Base-by-base conservation (phyloP, 2,329 filamentous ascomycete species). In the Thermothelomyces thermophilus region DNA sequence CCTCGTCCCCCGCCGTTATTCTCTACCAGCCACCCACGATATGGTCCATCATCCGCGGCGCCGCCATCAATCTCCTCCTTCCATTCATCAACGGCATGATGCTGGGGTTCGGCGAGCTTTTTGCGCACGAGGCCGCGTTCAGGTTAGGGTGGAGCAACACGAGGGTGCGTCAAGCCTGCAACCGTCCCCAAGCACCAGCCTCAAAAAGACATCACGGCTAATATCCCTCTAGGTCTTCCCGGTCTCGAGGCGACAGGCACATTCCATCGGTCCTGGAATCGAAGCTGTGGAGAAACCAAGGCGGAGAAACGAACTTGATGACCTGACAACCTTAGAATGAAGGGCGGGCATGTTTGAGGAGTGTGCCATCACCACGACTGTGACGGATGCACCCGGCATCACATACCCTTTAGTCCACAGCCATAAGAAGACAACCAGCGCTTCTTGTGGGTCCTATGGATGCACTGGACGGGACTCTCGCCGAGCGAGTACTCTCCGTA, bases 61-160 rank as follows among this genome's bases (percentile, higher is more conserved):
- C 90, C 14, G 90, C 90, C 5, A 98, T 98, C 70, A 98, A 98
- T 67, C 74, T 98, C n/a, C 63, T 98, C 1, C 71, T 98, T 17
- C 93, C 93, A 0, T 98, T 98, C 63, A 82, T 98, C 64, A 98
- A 98, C 70, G 93, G 93, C 41, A 80, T 98, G 75, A 98, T 98
- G 93, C 72, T 98, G 63, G 93, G 93, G 2, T 96, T 98, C 64
- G 93, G 93, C 59, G 93, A 98, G 72, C 72, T 98, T 45, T 91
- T 98, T 68, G 93, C 93, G 48, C 93, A 98, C 65, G 93, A 98
- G 72, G 85, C 88, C 44, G 93, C 93, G 1, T 98, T 91, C 65
- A 76, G 91, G 62, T 73, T 97, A 60, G 93, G 93, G 53, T 98
- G 93, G 93, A 84, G 86, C 56, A 85, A 85, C 48, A 97, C 93